Base-by-base conservation (phyloP, 2,329 filamentous ascomycete genomes). In the Thermoascus crustaceus region DNA sequence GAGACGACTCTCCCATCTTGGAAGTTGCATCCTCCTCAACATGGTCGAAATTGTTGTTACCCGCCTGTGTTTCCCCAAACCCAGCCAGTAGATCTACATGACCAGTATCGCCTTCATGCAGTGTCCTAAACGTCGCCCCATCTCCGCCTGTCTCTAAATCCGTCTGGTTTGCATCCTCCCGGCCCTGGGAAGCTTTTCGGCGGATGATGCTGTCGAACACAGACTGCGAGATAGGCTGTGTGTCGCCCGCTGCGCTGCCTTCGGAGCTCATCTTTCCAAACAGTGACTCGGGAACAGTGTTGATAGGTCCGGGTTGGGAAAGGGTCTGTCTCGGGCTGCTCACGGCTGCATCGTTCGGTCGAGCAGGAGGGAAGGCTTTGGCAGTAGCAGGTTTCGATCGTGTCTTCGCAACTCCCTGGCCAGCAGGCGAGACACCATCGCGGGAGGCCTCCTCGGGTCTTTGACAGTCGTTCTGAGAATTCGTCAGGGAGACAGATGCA, bases 31-130 rank as follows among this genome's bases (percentile, higher is more conserved):
- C 53, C n/a, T 63, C 59, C 32, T 61, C 55, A 38, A 53, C 18
- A 64, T 85, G 36, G 73, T 85, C 42, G 73, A 44, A 47, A 25
- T 49, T 44, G 10, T 42, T 44, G 19, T 34, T 31, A 25, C 43
- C 44, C 5, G 43, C 40, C 26, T 45, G 50, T 14, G 46, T 42
- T 18, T 48, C 47, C 9, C 57, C 57, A 25, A 67, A 57, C 23
- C 55, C 60, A 7, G 60, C 56, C 16, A 66, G 42, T 10, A 68
- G 41, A 40, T 68, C 59, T 30, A 68, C 49, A 50, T 67, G 62
- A 3, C 62, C 64, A 35, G 54, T 58, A 35, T 67, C 64, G 1
- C 61, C 64, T 41, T 65, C 61, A 20, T 57, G 46, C 9, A 63
- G 40, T 2, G 63, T 65, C 39, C 47, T 47, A 21, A 64, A 48